Base-by-base conservation (phyloP, 306 rosid species). In the Vigna radiata region DNA sequence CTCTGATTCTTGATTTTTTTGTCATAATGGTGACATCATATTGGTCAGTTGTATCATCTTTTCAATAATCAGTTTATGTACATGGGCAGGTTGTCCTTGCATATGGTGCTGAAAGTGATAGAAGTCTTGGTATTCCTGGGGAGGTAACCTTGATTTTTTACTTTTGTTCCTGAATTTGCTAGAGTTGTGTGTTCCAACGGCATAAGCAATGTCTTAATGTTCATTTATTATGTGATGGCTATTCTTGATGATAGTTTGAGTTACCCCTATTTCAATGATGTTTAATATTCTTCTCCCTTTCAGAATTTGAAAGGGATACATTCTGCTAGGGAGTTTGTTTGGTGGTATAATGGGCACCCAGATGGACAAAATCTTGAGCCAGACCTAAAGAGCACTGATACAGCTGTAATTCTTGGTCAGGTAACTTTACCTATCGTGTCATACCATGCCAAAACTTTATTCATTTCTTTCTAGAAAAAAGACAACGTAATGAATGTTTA, bases 311-410 rank as follows among this genome's bases (percentile, higher is more conserved):
- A 63, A 73, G 99, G 96, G 66, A 70, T 92, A 75, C 83, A 86
- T 62, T 89, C 97, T 14, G 99, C 99, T 67, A 88, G 99, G 85
- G 97, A 92, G 83, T 92, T 92, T 90, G 99, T 95, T 77, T 90
- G 97, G 97, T 92, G 97, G 99, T 92, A 95, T 83, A 95, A 95
- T 83, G 99, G 97, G 81, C 97, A 95, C 47, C 99, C 96, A 70
- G 91, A 95, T 88, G 86, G 87, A n/a, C 84, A 55, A 79, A 81
- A 81, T 85, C 93, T 95, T 61, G 86, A 89, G 79, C 96, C 88
- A 16, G 87, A 90, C 79, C 79, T 95, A 73, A 90, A 91, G 79
- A 85, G 87, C 81, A 83, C 88, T 6, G 97, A 89, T 81, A 87
- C 97, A 36, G 97, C 93, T 87, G 94, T 95, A 69, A 86, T 92